These are phyloP conservation scores for Cryomyces minteri DNA, from an alignment of 495 filamentous ascomycete species.

Conservation along the genomic window DNA sequence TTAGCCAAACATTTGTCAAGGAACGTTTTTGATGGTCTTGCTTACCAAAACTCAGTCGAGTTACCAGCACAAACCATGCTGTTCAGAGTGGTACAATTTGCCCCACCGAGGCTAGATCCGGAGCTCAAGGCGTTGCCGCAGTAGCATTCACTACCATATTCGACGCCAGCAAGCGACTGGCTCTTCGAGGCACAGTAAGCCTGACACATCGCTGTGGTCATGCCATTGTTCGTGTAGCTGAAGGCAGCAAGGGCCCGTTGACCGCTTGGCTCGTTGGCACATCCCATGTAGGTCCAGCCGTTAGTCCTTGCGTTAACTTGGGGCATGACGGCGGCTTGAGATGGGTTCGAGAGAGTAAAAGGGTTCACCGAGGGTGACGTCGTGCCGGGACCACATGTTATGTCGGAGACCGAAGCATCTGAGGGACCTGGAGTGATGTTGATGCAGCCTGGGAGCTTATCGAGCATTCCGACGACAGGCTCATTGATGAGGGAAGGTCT, in stretches of 20 bases:
- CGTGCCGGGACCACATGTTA: conserved; percentile 3
- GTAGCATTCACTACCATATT: conserved; percentile 9
- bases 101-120: background rate
- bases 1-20: background rate
- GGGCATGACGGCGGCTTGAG: background rate
- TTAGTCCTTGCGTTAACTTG: background rate
- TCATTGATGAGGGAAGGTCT: conserved; percentile 6
- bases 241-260: background rate
- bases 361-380: background rate
- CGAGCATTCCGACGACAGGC: conserved; percentile 3
- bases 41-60: background rate
- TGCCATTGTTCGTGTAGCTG: conserved; percentile 1
- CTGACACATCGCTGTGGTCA: conserved; percentile 10
- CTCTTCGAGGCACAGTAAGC: conserved; percentile 5
- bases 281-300: conserved; percentile 6
- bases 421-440: conserved; percentile 7
- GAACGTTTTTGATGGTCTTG: conserved; percentile 1
- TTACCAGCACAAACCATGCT: no score
- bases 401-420: conserved; percentile 1
- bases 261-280: conserved; percentile 4
- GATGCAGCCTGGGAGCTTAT: conserved; percentile 10
- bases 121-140: conserved; percentile 3
- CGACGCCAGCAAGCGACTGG: background rate
- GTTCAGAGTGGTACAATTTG: no score
- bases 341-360: background rate